Conservation (phyloP, 495 filamentous ascomycete species). For the Cenococcum geophilum region DNA sequence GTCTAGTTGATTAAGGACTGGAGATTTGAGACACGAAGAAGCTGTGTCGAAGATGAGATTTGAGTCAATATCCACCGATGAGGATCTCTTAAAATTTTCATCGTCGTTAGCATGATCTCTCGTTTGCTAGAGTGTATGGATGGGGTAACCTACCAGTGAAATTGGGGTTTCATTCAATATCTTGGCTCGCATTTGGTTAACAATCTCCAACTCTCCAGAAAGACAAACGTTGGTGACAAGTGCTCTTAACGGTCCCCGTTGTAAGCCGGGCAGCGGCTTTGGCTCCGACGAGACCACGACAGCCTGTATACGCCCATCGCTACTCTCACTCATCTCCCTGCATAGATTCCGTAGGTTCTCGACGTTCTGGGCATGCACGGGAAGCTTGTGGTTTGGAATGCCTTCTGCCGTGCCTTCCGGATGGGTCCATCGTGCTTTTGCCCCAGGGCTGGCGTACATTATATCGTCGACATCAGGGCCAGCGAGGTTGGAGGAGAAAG, state of each 20-base stretch:
- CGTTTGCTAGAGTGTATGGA: neutral
- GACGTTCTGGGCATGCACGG: constrained; percentile 80
- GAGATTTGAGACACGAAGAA: constrained; percentile 58
- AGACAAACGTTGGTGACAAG: constrained; percentile 87
- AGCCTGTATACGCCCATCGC: constrained; percentile 66
- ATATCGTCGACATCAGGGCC: constrained; percentile 90
- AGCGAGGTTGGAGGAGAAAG: constrained; percentile 82
- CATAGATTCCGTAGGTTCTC: constrained; percentile 70
- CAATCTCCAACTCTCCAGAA: constrained; percentile 73
- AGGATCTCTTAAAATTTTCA: constrained; percentile 61
- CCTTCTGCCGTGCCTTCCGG: constrained; percentile 78
- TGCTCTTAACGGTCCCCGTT: constrained; percentile 58
- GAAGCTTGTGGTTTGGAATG: constrained; percentile 74
- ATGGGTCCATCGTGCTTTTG: constrained; percentile 84
- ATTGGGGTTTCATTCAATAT: constrained; percentile 83
- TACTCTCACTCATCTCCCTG: constrained; percentile 66
- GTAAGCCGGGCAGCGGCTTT: constrained; percentile 61
- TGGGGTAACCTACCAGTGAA: constrained; percentile 60
- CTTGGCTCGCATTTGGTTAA: constrained; percentile 75
- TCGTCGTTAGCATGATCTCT: constrained; percentile 1
- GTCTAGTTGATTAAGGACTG: constrained; percentile 78
- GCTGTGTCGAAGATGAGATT: constrained; percentile 71
- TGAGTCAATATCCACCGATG: constrained; percentile 85
- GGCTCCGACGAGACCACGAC: constrained; percentile 76
- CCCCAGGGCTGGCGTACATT: constrained; percentile 75